These are phyloP conservation scores for Dothistroma septosporum DNA, from an alignment of 2,329 filamentous ascomycete genomes.

Conservation along the genomic window DNA sequence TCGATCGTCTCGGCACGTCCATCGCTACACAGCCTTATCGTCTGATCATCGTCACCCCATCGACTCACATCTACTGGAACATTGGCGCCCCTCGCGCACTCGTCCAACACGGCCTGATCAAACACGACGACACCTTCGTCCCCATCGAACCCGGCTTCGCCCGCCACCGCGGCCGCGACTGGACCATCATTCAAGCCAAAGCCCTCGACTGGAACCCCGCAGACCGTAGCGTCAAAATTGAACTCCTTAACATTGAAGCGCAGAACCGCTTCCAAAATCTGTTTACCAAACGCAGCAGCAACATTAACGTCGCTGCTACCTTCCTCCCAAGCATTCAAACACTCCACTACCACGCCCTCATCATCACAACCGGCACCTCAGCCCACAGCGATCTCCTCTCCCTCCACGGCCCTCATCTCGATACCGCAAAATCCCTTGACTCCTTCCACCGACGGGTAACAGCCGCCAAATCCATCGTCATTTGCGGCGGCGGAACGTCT, in stretches of 20 bases:
- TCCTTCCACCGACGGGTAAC: conserved; percentile 30
- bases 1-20: conserved; percentile 30
- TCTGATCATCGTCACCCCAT: conserved; percentile 35
- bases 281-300: conserved; percentile 4
- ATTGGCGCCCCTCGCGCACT: conserved; percentile 37
- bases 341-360: conserved; percentile 35
- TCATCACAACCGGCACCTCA: conserved; percentile 38
- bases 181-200: conserved; percentile 36
- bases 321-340: conserved; percentile 18
- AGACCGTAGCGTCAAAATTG: conserved; percentile 28
- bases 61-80: conserved; percentile 39
- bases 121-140: conserved; percentile 35
- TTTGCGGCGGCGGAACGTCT: conserved; percentile 36
- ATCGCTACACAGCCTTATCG: conserved; percentile 29
- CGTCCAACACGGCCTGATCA: conserved; percentile 34
- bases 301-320: conserved; percentile 3
- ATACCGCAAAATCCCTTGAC: conserved; percentile 34
- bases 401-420: conserved; percentile 33
- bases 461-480: conserved; percentile 33
- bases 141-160: conserved; percentile 34
- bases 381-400: conserved; percentile 36
- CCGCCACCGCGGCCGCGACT: conserved; percentile 30
- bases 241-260: conserved; percentile 20
- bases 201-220: conserved; percentile 30
- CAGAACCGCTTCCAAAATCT: conserved; percentile 17